Base-by-base conservation (phyloP, 495 filamentous ascomycete genomes). In the Aspergillus hancockii region DNA sequence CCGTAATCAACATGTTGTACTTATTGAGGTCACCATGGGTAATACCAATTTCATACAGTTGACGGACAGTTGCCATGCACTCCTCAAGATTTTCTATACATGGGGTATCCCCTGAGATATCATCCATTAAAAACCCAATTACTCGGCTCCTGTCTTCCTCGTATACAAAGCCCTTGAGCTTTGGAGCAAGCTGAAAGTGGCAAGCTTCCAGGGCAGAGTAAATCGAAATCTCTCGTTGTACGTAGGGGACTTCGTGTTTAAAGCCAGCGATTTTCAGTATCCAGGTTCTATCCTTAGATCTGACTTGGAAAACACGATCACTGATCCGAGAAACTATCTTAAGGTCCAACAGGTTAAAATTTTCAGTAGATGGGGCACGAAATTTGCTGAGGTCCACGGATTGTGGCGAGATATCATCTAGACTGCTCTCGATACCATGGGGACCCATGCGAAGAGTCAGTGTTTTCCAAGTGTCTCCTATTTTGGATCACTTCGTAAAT, bases 1-100 rank as follows among this genome's bases (percentile, higher is more conserved):
- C 59, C 9, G 31, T 56, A 22, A 71, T 63, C 54, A 63, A 55
- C 69, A 49, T 67, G 58, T 71, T 71, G 55, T 69, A 61, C 52
- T 57, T 61, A 58, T 71, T 69, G 21, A 63, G 32, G 60, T 71
- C 67, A 1, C 60, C 57, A 56, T 69, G 64, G 46, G 66, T 18
- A 36, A 71, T 54, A 22, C 60, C 59, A 49, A 63, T 59, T 49
- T 50, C 46, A 66, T 71, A 65, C 54, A 71, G 57, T 56, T 22
- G 58, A 34, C 58, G 49, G n/a, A 70, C 61, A 52, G 52, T 61
- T 28, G 54, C 34, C 21, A 18, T 2, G 41, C 60, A 62, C 19
- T 54, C 49, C 14, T 32, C 36, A 10, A 62, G 54, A 28, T 62
- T 23, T 10, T 31, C 46, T 54, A 62, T 58, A 41, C 30, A 25